Percentiles rank a stretch among this genome's conserved stretches.
phyloP scores from a whole-genome alignment of 1,284 basidiomycete genomes.

The Cryptococcus sp. region DNA sequence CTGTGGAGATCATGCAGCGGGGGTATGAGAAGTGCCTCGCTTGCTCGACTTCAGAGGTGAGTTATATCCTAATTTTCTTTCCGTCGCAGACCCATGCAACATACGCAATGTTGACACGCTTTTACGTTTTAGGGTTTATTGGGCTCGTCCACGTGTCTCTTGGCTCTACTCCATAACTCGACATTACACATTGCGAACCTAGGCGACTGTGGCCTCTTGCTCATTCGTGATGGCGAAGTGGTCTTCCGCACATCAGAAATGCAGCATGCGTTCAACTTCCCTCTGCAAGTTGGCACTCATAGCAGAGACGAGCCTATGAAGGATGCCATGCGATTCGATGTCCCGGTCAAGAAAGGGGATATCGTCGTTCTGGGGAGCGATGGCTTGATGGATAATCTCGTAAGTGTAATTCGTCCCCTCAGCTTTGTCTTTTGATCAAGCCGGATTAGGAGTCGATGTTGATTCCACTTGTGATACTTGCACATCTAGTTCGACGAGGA shows the following conservation, averaged over 20 bases:
- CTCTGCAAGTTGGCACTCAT: slow-evolving; percentile 73
- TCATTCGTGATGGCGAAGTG: slow-evolving; percentile 74
- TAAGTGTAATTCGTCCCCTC: slow-evolving; percentile 21
- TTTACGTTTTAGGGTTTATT: slow-evolving; percentile 53
- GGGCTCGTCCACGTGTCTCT: slow-evolving; percentile 60
- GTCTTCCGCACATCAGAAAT: slow-evolving; percentile 89
- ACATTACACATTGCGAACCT: slow-evolving; percentile 86
- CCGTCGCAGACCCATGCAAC: too few relatives aligned
- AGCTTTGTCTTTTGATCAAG: neutral
- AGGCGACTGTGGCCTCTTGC: slow-evolving; percentile 86
- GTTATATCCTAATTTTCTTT: too few relatives aligned
- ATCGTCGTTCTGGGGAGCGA: slow-evolving; percentile 88
- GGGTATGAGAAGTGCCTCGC: slow-evolving; percentile 60
- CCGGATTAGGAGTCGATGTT: neutral
- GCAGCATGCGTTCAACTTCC: slow-evolving; percentile 95
- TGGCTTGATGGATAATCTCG: slow-evolving; percentile 86
- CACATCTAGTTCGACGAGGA: slow-evolving; percentile 76
- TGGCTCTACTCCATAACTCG: slow-evolving; percentile 64
- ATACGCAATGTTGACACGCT: too few relatives aligned
- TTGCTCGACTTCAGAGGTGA: slow-evolving; percentile 53
- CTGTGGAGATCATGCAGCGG: slow-evolving; percentile 61
- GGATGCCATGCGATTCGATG: slow-evolving; percentile 70
- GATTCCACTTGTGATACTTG: neutral
- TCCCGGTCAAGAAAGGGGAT: slow-evolving; percentile 81
- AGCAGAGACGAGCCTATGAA: slow-evolving; percentile 67